These are phyloP conservation scores for Monocercomonoides exilis DNA, from an alignment of 78 protist species.

Conservation along the genomic window DNA sequence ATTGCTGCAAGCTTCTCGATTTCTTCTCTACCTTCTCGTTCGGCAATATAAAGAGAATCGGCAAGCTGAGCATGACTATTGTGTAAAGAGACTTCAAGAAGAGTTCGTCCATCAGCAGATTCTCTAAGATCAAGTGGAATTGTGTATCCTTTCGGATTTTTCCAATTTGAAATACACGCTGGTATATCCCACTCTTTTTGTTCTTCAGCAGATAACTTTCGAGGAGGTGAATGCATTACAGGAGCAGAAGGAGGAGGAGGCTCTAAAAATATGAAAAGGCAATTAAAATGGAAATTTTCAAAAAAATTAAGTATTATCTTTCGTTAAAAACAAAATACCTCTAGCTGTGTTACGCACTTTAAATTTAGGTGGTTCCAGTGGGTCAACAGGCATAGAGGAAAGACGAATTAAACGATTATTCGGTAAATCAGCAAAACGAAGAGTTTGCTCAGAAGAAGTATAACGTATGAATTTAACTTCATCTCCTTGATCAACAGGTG, in stretches of 20 bases:
- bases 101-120: constrained; percentile 89
- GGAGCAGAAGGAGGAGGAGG: constrained; percentile 89
- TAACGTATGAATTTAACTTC: constrained; percentile 42
- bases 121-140: constrained; percentile 92
- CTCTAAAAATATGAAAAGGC: not conserved
- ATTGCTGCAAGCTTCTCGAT: constrained; percentile 45
- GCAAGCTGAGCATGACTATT: constrained; percentile 83
- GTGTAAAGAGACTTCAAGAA: constrained; percentile 48
- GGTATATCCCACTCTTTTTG: constrained; percentile 85
- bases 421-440: not conserved
- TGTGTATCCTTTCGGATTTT: constrained; percentile 87
- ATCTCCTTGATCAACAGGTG: constrained; percentile 1
- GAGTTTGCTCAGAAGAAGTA: not conserved
- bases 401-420: constrained; percentile 64
- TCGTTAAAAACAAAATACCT: not conserved
- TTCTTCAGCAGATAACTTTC: constrained; percentile 60
- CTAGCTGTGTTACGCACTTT: constrained; percentile 33
- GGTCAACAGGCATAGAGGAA: constrained; percentile 73
- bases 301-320: not conserved
- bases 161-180: constrained; percentile 93
- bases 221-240: constrained; percentile 90
- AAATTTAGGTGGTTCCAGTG: constrained; percentile 87
- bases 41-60: constrained; percentile 81
- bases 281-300: not conserved
- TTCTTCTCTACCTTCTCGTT: constrained; percentile 71